Evolutionary conservation across 495 filamentous ascomycete genomes (phyloP).

Genomic region (Penicillium robsamsonii): DNA sequence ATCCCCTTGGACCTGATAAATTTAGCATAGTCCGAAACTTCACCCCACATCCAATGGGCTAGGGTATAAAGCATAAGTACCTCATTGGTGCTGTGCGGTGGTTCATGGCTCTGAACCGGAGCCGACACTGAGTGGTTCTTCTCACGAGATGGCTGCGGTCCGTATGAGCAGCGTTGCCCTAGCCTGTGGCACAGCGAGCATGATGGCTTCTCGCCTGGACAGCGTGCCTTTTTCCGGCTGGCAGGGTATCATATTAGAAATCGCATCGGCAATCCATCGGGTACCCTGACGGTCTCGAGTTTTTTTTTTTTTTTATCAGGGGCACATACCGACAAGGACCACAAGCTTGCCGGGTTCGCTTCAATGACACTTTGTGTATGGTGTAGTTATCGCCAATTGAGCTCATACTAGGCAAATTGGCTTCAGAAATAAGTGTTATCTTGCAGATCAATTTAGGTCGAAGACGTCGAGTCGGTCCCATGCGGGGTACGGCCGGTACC

Average conservation of each 20-base stretch:
- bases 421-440: neutral
- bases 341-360: slow-evolving; percentile 41
- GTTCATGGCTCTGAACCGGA: neutral
- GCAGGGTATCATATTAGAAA: neutral
- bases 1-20: slow-evolving; percentile 1
- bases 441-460: neutral
- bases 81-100: neutral
- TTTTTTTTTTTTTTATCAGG: neutral
- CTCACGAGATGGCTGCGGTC: slow-evolving; percentile 10
- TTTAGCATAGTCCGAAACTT: neutral
- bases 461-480: neutral
- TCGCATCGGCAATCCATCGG: neutral
- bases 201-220: slow-evolving; percentile 39
- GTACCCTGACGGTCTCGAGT: neutral
- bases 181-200: slow-evolving; percentile 39
- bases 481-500: neutral
- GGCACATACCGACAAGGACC: slow-evolving; percentile 36
- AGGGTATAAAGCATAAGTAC: neutral
- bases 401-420: slow-evolving; percentile 18
- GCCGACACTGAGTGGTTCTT: neutral
- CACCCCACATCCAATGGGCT: neutral
- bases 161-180: slow-evolving; percentile 37
- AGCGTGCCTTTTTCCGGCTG: slow-evolving; percentile 43
- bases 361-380: slow-evolving; percentile 33
- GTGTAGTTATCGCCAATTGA: slow-evolving; percentile 26